phyloP scores from a whole-genome alignment of 495 filamentous ascomycete species.

The Durotheca rogersii region DNA sequence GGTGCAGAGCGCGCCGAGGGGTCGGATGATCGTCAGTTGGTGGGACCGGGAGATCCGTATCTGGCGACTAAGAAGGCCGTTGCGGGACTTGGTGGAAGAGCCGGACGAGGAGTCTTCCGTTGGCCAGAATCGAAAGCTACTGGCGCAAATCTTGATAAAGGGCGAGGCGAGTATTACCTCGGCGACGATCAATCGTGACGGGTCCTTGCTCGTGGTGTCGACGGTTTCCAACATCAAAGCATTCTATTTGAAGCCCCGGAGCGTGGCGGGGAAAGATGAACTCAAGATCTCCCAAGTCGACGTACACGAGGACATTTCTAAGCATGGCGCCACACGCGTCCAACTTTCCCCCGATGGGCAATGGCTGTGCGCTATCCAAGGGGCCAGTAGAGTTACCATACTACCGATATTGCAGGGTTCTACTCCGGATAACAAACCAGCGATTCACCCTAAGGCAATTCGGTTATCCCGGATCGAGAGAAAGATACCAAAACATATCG shows the following conservation, averaged over 20 bases:
- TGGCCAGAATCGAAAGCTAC: conserved; percentile 56
- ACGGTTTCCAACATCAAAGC: conserved; percentile 76
- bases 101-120: conserved; percentile 38
- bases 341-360: conserved; percentile 72
- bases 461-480: conserved; percentile 61
- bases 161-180: conserved; percentile 87
- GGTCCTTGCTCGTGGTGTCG: conserved; percentile 72
- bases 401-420: conserved; percentile 27
- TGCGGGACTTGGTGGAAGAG: conserved; percentile 47
- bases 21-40: conserved; percentile 80
- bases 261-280: conserved; percentile 49
- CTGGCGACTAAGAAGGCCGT: conserved; percentile 64
- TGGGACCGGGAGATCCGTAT: conserved; percentile 88
- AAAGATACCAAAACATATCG: conserved; percentile 54
- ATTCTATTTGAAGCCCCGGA: conserved; percentile 60
- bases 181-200: conserved; percentile 69
- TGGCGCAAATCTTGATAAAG: conserved; percentile 71
- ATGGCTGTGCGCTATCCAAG: conserved; percentile 76
- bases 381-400: conserved; percentile 79
- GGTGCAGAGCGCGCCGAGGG: conserved; percentile 66
- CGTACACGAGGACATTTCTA: conserved; percentile 46
- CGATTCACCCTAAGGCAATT: conserved; percentile 49
- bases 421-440: conserved; percentile 30
- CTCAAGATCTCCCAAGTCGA: conserved; percentile 71
- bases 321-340: conserved; percentile 66